phyloP scores from a whole-genome alignment of 208 protist species.

The Trichomonas gallinae region DNA sequence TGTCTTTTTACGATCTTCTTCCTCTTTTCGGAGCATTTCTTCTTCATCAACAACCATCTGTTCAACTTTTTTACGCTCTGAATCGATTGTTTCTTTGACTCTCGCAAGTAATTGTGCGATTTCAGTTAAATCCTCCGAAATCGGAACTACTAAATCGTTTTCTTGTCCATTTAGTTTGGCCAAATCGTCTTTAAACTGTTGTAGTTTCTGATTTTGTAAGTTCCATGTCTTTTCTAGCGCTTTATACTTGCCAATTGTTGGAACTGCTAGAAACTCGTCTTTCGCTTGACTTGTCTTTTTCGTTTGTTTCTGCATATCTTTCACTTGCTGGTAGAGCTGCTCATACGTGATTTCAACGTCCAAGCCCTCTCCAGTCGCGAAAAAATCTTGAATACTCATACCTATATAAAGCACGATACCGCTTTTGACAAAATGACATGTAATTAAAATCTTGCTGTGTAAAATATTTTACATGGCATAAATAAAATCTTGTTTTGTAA shows the following conservation, averaged over 20 bases:
- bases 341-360: neutral
- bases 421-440: too few species aligned
- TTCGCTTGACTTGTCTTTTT: neutral
- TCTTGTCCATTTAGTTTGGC: neutral
- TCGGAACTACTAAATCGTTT: neutral
- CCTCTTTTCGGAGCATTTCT: neutral
- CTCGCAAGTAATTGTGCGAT: neutral
- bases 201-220: neutral
- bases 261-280: neutral
- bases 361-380: neutral
- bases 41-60: neutral
- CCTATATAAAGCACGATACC: neutral
- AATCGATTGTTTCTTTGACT: neutral
- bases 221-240: neutral
- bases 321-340: neutral
- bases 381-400: neutral
- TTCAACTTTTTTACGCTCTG: neutral
- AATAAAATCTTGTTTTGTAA: too few species aligned
- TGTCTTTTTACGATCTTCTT: neutral
- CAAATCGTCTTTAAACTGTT: neutral
- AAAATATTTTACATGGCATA: too few species aligned
- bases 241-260: neutral
- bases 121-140: neutral
- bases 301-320: neutral
- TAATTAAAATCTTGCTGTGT: too few species aligned